phyloP scores from a whole-genome alignment of 371 early-diverging fungal species.

The Amoeboaphelidium occidentale region DNA sequence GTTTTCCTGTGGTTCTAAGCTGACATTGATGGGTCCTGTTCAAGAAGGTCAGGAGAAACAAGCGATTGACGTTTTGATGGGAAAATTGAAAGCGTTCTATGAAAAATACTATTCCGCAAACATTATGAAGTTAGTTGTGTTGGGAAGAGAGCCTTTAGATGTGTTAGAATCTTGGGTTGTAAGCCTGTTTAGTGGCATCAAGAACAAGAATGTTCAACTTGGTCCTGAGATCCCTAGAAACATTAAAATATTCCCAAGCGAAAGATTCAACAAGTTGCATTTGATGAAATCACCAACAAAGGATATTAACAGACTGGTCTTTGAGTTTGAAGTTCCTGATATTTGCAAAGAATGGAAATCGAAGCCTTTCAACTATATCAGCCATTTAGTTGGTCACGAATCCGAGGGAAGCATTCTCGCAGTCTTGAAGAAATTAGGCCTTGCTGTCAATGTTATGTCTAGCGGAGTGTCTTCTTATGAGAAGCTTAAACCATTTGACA shows the following conservation, averaged over 20 bases:
- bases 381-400: slow-evolving; percentile 57
- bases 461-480: slow-evolving; percentile 38
- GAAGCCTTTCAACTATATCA: slow-evolving; percentile 41
- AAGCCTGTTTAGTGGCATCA: slow-evolving; percentile 41
- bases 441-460: slow-evolving; percentile 55
- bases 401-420: slow-evolving; percentile 57
- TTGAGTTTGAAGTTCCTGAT: slow-evolving; percentile 73
- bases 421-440: slow-evolving; percentile 41
- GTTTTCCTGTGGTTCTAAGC: slow-evolving; percentile 42
- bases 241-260: not conserved
- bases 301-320: slow-evolving; percentile 39
- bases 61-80: slow-evolving; percentile 1
- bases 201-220: slow-evolving; percentile 44
- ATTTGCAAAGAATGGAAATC: not conserved
- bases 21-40: not conserved
- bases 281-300: slow-evolving; percentile 51
- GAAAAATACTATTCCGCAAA: slow-evolving; percentile 70
- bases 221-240: slow-evolving; percentile 3
- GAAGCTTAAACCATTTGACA: slow-evolving; percentile 31
- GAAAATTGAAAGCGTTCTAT: slow-evolving; percentile 67
- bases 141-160: slow-evolving; percentile 62
- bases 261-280: not conserved
- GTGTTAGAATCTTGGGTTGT: slow-evolving; percentile 52
- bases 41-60: not conserved
- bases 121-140: slow-evolving; percentile 74